Evolutionary conservation across 257 asterid species (phyloP).

Genomic region (Vinca minor): DNA sequence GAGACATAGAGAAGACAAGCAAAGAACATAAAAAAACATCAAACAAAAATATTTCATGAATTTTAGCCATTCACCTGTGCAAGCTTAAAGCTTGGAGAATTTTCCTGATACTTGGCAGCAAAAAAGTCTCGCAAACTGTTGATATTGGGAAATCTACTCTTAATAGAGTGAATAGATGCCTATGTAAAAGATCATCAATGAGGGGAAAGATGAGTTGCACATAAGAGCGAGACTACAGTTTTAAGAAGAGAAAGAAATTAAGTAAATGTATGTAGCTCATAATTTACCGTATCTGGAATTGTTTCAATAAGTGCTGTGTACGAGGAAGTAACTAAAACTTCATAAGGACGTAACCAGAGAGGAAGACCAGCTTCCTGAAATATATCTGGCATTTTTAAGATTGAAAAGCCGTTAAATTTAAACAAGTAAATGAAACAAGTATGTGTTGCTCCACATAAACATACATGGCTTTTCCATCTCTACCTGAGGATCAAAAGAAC

Average conservation of each 20-base stretch:
- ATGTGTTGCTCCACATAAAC: too few relatives aligned
- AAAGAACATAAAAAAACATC: not conserved
- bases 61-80: slow-evolving; percentile 63
- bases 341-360: slow-evolving; percentile 97
- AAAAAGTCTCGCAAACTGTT: slow-evolving; percentile 90
- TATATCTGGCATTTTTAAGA: slow-evolving; percentile 63
- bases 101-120: slow-evolving; percentile 82
- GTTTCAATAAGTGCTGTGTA: slow-evolving; percentile 98
- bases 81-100: slow-evolving; percentile 83
- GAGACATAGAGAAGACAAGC: too few relatives aligned
- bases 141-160: slow-evolving; percentile 79
- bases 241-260: not conserved
- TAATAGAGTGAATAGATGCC: slow-evolving; percentile 95
- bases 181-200: slow-evolving; percentile 22
- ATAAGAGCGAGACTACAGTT: too few relatives aligned
- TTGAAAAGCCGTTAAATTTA: not conserved
- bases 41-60: not conserved
- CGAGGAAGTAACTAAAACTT: slow-evolving; percentile 92
- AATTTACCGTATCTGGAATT: slow-evolving; percentile 88
- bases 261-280: too few relatives aligned
- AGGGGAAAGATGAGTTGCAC: slow-evolving; percentile 1
- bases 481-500: too few relatives aligned
- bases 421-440: too few relatives aligned
- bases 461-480: too few relatives aligned
- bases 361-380: slow-evolving; percentile 99